These are phyloP conservation scores for Acanthamoeba culbertsoni DNA, from an alignment of 208 protist species.

Conservation along the genomic window DNA sequence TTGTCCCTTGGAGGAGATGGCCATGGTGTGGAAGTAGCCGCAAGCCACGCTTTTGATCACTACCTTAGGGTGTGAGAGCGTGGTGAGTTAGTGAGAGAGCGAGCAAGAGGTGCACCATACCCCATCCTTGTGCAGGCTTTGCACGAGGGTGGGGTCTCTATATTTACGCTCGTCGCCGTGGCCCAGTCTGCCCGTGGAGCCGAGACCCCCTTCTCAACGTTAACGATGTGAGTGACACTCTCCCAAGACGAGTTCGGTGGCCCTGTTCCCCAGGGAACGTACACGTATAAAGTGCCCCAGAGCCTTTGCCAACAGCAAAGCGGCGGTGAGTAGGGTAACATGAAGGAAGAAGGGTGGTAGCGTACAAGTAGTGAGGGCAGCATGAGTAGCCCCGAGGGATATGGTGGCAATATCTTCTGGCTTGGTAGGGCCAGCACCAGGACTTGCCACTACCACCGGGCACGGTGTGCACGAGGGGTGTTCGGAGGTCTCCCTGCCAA, in stretches of 20 bases:
- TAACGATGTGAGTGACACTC: too few relatives aligned
- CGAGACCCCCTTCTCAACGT: constrained; percentile 31
- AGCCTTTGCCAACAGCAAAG: background rate
- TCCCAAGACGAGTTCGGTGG: too few relatives aligned
- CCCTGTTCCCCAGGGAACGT: background rate
- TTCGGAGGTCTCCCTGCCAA: background rate
- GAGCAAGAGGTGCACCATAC: background rate
- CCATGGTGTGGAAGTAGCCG: constrained; percentile 38
- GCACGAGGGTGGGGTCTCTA: constrained; percentile 8
- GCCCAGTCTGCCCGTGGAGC: background rate
- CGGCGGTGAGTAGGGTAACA: background rate
- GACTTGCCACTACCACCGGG: background rate
- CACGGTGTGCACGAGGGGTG: background rate
- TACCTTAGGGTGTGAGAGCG: background rate
- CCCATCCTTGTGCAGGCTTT: background rate
- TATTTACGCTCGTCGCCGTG: constrained; percentile 44
- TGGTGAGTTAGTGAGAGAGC: background rate
- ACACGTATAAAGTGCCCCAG: background rate
- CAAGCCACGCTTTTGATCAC: background rate
- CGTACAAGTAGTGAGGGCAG: background rate
- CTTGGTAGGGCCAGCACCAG: background rate
- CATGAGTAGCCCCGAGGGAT: background rate
- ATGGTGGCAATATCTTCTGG: background rate
- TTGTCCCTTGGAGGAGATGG: constrained; percentile 11
- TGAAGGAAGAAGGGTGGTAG: background rate